phyloP scores from a whole-genome alignment of 2,329 filamentous ascomycete species.

The Didymosphaeria variabile region DNA sequence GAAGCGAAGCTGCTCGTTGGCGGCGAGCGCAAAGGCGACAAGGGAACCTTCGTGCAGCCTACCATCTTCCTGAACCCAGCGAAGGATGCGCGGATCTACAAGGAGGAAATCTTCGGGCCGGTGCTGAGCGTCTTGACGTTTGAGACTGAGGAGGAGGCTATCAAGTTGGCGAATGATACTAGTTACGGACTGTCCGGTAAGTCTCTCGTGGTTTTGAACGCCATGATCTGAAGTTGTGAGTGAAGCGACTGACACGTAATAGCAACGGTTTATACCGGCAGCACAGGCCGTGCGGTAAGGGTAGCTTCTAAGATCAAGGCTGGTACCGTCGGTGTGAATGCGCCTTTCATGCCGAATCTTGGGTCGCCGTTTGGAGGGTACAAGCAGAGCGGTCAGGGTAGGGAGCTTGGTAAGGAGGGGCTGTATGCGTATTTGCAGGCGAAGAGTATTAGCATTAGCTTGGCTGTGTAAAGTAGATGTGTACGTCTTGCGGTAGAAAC shows the following conservation, averaged over 20 bases:
- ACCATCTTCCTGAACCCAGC: constrained; percentile 42
- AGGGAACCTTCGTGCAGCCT: constrained; percentile 39
- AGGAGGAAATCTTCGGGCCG: constrained; percentile 47
- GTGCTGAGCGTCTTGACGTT: constrained; percentile 41
- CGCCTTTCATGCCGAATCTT: constrained; percentile 37
- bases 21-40: constrained; percentile 37
- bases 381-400: constrained; percentile 40
- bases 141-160: constrained; percentile 44
- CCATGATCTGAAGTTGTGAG: not conserved
- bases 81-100: constrained; percentile 34
- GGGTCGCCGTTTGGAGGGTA: constrained; percentile 41
- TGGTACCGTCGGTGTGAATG: constrained; percentile 35
- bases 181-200: constrained; percentile 37
- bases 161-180: constrained; percentile 44
- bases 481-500: not conserved
- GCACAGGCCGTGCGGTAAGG: constrained; percentile 30
- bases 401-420: constrained; percentile 38
- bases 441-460: constrained; percentile 27
- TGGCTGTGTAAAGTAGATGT: constrained; percentile 2
- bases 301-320: constrained; percentile 38
- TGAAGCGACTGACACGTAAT: not conserved
- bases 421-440: constrained; percentile 37
- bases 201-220: not conserved
- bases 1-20: constrained; percentile 41
- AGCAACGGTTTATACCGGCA: constrained; percentile 30